phyloP scores from a whole-genome alignment of 306 rosid species.

The Fragaria vesca region DNA sequence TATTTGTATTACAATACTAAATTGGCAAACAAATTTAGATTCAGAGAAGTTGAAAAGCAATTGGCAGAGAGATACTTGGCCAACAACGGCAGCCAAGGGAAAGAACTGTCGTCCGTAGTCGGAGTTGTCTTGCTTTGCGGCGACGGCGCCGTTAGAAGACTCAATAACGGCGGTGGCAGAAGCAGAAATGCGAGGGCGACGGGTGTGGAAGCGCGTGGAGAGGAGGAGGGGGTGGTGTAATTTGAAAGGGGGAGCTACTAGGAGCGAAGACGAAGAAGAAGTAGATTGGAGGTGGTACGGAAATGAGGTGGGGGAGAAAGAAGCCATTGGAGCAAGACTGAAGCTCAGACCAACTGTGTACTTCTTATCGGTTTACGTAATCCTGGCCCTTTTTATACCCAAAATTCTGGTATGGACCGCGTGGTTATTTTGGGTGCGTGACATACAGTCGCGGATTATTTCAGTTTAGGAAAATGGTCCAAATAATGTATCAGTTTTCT shows the following conservation, averaged over 20 bases:
- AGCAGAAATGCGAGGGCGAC: slow-evolving; percentile 29
- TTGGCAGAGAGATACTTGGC: slow-evolving; percentile 55
- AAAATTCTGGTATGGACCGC: too few relatives aligned
- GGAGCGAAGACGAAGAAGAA: slow-evolving; percentile 22
- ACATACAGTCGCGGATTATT: too few relatives aligned
- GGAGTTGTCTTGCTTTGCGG: slow-evolving; percentile 17
- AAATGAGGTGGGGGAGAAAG: slow-evolving; percentile 18
- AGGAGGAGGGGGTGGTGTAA: slow-evolving; percentile 28
- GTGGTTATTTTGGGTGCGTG: too few relatives aligned
- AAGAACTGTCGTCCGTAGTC: slow-evolving; percentile 73
- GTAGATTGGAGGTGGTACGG: slow-evolving; percentile 31
- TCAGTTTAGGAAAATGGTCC: too few relatives aligned
- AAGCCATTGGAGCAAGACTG: slow-evolving; percentile 27
- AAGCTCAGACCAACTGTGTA: not conserved
- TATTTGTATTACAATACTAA: too few relatives aligned
- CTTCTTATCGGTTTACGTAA: slow-evolving; percentile 2
- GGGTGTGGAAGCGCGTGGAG: slow-evolving; percentile 20
- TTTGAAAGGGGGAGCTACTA: slow-evolving; percentile 19
- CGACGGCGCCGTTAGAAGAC: slow-evolving; percentile 63
- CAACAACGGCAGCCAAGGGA: slow-evolving; percentile 96
- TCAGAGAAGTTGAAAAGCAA: not conserved
- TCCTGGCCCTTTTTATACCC: not conserved
- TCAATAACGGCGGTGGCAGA: slow-evolving; percentile 31
- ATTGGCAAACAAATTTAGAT: too few relatives aligned
- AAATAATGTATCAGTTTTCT: too few relatives aligned